Evolutionary conservation across 2,329 filamentous ascomycete genomes (phyloP), one percentile per base, ranked within the genome.

Genomic region (Phyllosticta citriasiana): DNA sequence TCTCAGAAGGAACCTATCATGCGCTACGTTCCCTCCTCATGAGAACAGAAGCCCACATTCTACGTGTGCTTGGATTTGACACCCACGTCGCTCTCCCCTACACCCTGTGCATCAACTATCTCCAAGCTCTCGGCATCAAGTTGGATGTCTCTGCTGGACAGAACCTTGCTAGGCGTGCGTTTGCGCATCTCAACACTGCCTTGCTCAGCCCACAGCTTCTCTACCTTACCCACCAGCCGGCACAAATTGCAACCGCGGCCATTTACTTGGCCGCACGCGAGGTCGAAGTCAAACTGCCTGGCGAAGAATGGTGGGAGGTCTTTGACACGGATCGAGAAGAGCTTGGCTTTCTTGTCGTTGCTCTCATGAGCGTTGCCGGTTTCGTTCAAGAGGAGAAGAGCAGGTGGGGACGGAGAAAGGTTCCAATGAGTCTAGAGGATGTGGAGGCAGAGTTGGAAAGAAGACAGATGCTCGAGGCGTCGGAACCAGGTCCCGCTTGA

Each of bases 321-420:
- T 97, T 97, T 72, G 94, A 99, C 73, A 89, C 94, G 7, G 92
- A 97, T 68, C 82, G 94, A 57, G 94, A 99, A 77, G 91, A 96
- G 72, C 79, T 99, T 40, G 94, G 94, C 0, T 97, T 97, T 67
- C 75, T 97, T 62, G 91, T 96, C 3, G 89, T 97, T 10, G 91
- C 82, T 0, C 84, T 97, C 82, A 79, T 85, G 64, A 97, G 92
- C 68, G 77, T 95, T 60, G 86, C 88, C 64, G 85, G 84, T 0
- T 91, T 88, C 75, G 84, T 85, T 59, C 76, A 74, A 63, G 79
- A 79, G 52, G 85, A 89, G 68, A 80, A 74, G 67, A 79, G 80
- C 57, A 81, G 80, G 57, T 81, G 84, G 77, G 68, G 72, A 1
- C 68, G 69, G 4, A 70, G 70, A 50, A 80, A 78, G 3, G 81